These are phyloP conservation scores for Scolecobasidium constrictum DNA, from an alignment of 2,329 filamentous ascomycete species.

Conservation along the genomic window DNA sequence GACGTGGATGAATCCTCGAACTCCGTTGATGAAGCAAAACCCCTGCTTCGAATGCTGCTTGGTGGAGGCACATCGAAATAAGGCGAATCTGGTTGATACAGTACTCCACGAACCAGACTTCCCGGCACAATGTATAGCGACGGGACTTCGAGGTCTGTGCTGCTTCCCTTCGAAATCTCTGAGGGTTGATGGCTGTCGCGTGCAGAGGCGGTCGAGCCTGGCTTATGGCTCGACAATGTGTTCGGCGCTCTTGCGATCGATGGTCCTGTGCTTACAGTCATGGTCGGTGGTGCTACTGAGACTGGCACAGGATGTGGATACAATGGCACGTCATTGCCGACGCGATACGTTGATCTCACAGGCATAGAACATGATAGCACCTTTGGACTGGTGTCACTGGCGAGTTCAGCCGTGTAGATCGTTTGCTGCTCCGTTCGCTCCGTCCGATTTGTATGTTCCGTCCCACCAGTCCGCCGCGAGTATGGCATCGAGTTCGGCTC, in stretches of 20 bases:
- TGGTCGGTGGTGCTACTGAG: slow-evolving; percentile 18
- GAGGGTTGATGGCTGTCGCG: slow-evolving; percentile 18
- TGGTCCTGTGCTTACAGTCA: slow-evolving; percentile 11
- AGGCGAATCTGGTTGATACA: slow-evolving; percentile 72
- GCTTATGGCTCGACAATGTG: slow-evolving; percentile 51
- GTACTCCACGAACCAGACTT: slow-evolving; percentile 75
- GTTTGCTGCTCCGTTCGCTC: slow-evolving; percentile 14
- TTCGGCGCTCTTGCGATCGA: slow-evolving; percentile 21
- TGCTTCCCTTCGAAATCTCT: slow-evolving; percentile 12
- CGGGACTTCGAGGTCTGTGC: slow-evolving; percentile 38
- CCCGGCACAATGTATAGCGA: slow-evolving; percentile 58
- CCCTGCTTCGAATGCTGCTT: slow-evolving; percentile 15
- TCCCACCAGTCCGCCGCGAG: slow-evolving; percentile 15
- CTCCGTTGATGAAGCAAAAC: background rate
- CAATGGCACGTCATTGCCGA: slow-evolving; percentile 26
- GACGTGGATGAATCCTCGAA: background rate
- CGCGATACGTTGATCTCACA: slow-evolving; percentile 26
- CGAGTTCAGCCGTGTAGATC: slow-evolving; percentile 23
- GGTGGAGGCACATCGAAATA: slow-evolving; percentile 50
- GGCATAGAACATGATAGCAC: slow-evolving; percentile 51
- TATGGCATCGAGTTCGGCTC: slow-evolving; percentile 5
- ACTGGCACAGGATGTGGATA: slow-evolving; percentile 20
- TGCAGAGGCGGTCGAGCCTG: slow-evolving; percentile 41
- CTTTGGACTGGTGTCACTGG: slow-evolving; percentile 42
- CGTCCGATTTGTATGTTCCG: slow-evolving; percentile 18